Conservation (phyloP, 441 rosid species). For the Populus tomentosa region DNA sequence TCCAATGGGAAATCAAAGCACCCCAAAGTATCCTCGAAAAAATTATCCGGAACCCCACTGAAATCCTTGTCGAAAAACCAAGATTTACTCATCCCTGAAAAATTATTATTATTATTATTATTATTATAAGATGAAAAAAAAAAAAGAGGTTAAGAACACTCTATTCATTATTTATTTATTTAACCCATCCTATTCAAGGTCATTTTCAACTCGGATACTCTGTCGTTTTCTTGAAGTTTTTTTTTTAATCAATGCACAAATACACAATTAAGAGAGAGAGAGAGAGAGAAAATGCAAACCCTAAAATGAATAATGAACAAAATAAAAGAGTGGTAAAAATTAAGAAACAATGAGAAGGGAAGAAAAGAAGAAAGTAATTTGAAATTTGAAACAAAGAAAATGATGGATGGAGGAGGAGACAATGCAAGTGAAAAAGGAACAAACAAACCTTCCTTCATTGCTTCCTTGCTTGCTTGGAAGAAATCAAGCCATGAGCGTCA, state of each 20-base stretch:
- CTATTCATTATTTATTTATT: background rate
- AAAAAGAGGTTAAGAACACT: background rate
- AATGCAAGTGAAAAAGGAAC: background rate
- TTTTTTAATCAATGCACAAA: background rate
- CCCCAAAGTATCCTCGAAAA: slow-evolving; percentile 53
- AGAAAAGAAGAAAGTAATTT: too few species aligned
- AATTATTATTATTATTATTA: background rate
- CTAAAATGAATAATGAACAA: background rate
- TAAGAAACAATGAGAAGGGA: background rate
- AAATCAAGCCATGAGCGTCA: background rate
- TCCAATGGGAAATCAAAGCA: slow-evolving; percentile 54
- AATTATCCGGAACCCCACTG: slow-evolving; percentile 48
- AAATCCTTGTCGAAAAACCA: slow-evolving; percentile 56
- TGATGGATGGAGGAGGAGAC: background rate
- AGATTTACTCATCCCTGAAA: slow-evolving; percentile 28
- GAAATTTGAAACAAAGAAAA: background rate
- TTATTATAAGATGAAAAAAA: background rate
- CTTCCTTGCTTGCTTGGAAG: background rate
- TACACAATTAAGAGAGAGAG: background rate
- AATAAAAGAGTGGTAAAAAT: too few species aligned
- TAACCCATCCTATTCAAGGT: background rate
- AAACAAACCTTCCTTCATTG: background rate
- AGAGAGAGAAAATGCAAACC: background rate
- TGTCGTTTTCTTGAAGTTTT: background rate
- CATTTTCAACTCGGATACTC: background rate